Conservation (phyloP, 139 green algal genomes). For the Penium margaritaceum region DNA sequence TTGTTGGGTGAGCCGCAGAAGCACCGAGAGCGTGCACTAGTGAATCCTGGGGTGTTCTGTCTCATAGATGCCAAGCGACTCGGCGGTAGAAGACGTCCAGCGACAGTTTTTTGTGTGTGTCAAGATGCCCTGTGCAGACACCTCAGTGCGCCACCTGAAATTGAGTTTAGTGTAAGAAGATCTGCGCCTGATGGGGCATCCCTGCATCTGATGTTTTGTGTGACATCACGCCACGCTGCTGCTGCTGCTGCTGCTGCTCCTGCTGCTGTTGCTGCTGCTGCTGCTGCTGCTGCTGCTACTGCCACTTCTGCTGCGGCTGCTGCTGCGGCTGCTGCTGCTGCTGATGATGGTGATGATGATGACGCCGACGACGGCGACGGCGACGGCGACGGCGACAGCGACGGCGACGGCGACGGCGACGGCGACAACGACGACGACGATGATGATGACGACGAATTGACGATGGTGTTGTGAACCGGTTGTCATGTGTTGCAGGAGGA, state of each 20-base stretch:
- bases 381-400: neutral
- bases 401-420: neutral
- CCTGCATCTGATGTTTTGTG: neutral
- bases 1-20: no score
- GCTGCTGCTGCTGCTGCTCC: neutral
- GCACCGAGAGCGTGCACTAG: no score
- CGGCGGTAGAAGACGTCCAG: neutral
- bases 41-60: constrained; percentile 8
- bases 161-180: no score
- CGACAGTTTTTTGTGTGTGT: neutral
- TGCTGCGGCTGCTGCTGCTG: neutral
- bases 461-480: no score
- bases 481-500: no score
- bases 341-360: neutral
- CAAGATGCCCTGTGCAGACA: neutral
- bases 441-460: no score
- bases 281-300: neutral
- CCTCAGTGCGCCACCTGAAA: no score
- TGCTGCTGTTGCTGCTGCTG: neutral
- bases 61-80: neutral
- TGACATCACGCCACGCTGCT: neutral
- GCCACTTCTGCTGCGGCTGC: neutral
- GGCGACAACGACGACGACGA: neutral
- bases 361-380: neutral
- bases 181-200: neutral